Evolutionary conservation across 169 alveolate genomes (phyloP).

Genomic region (Cryptosporidium xiaoi): DNA sequence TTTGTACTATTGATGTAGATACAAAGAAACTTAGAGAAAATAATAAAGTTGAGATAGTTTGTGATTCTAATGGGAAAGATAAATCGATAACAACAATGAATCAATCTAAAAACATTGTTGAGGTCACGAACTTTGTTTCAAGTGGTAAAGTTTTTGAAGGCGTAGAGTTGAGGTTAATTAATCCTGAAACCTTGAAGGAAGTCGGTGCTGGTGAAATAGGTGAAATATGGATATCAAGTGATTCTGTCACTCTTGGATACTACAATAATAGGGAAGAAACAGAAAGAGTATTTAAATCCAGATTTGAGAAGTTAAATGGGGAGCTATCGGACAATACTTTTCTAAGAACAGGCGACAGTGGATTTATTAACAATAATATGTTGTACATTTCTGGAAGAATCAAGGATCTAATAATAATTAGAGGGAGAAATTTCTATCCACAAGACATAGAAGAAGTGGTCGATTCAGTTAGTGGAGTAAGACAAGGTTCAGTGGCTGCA

Average conservation of each 20-base stretch:
- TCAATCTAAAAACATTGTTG: neutral
- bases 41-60: slow-evolving; percentile 46
- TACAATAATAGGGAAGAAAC: slow-evolving; percentile 77
- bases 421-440: slow-evolving; percentile 83
- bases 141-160: slow-evolving; percentile 54
- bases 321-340: slow-evolving; percentile 73
- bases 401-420: slow-evolving; percentile 80
- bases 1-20: slow-evolving; percentile 68
- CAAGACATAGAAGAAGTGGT: slow-evolving; percentile 82
- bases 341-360: slow-evolving; percentile 82
- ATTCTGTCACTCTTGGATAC: slow-evolving; percentile 80
- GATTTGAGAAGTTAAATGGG: slow-evolving; percentile 61
- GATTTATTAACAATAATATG: slow-evolving; percentile 79
- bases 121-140: slow-evolving; percentile 40
- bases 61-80: neutral
- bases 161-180: slow-evolving; percentile 77
- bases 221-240: slow-evolving; percentile 79
- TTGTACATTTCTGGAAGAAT: slow-evolving; percentile 81
- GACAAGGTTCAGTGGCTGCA: slow-evolving; percentile 81
- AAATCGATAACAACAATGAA: neutral
- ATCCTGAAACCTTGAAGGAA: slow-evolving; percentile 80
- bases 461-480: slow-evolving; percentile 74
- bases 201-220: slow-evolving; percentile 77
- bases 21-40: slow-evolving; percentile 75
- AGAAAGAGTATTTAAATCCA: slow-evolving; percentile 64